Base-by-base conservation (phyloP, 2,329 filamentous ascomycete species). In the Colletotrichum nymphaeae region DNA sequence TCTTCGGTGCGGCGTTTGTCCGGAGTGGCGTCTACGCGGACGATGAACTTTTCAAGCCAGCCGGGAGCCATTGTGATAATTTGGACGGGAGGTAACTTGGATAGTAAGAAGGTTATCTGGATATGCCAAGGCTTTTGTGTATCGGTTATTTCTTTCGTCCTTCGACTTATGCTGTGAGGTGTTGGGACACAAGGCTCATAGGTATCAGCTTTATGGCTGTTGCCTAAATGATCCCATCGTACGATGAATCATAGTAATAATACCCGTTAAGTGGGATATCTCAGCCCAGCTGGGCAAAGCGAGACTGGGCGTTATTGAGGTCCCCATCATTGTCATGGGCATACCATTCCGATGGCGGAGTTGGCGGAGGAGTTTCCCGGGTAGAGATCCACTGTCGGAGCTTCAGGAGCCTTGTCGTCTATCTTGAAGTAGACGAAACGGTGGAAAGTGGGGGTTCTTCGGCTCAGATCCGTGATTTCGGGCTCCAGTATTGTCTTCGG, bases 11-110 rank as follows among this genome's bases (percentile, higher is more conserved):
- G 67, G 30, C 49, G 67, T 26, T 62, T 35, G 26, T 70, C 67
- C 5, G 67, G 67, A 14, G 49, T 66, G 19, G 60, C 16, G 60
- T 70, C 60, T n/a, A 4, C 19, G 28, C 62, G 60, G 49, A 70
- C 60, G 22, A 70, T 65, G 35, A 30, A 32, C 12, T 70, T 69
- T 56, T 70, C 67, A 9, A 70, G 67, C 67, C 67, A 70, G 14
- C 32, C 60, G n/a, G 67, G 53, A n/a, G 67, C 60, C 67, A 70
- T 70, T 11, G 24, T 66, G 16, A n/a, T 22, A 2, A 11, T 22
- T 8, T 42, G 1, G 16, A 42, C 37, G 6, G 8, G 42, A 4
- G 19, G 8, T n/a, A 49, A n/a, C 3, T 1, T 49, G 19, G 11
- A 9, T 4, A 19, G 19, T n/a, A 1, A 22, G 19, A 11, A 22